phyloP scores from a whole-genome alignment of 225 moss, liverwort and hornwort species.

The Rhytidiadelphus loreus region DNA sequence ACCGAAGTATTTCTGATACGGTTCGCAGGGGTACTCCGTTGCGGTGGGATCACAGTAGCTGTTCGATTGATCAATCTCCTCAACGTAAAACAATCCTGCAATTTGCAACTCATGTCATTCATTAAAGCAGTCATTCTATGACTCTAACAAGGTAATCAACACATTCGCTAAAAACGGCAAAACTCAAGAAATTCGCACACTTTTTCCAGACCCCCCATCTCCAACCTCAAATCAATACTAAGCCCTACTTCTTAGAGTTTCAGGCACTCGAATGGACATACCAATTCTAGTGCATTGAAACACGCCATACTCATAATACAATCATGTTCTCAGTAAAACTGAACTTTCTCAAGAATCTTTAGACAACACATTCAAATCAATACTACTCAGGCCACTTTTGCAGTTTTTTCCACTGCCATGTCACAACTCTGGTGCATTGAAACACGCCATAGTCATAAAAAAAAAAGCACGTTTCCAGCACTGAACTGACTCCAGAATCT shows the following conservation, averaged over 20 bases:
- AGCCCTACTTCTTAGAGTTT: background rate
- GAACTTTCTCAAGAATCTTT: background rate
- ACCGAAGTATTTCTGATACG: constrained; percentile 54
- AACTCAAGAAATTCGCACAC: too few species aligned
- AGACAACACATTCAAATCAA: background rate
- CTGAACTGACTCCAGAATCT: background rate
- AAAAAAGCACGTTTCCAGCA: background rate
- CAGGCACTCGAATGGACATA: background rate
- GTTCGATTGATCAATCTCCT: constrained; percentile 54
- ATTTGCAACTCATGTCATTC: background rate
- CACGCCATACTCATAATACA: too few species aligned
- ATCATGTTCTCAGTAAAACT: background rate
- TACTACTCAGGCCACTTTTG: too few species aligned
- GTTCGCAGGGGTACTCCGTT: constrained; percentile 28
- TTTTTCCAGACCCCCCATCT: background rate
- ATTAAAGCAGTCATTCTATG: background rate
- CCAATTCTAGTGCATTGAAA: background rate
- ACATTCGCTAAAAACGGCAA: background rate
- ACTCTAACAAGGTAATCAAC: background rate
- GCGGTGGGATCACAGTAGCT: constrained; percentile 40
- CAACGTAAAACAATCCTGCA: constrained; percentile 59
- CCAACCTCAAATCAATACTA: too few species aligned
- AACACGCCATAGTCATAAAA: background rate
- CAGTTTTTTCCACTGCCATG: background rate
- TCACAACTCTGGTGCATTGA: background rate